Evolutionary conservation across 75 land plant species (phyloP).

Genomic region (Picea glauca): DNA sequence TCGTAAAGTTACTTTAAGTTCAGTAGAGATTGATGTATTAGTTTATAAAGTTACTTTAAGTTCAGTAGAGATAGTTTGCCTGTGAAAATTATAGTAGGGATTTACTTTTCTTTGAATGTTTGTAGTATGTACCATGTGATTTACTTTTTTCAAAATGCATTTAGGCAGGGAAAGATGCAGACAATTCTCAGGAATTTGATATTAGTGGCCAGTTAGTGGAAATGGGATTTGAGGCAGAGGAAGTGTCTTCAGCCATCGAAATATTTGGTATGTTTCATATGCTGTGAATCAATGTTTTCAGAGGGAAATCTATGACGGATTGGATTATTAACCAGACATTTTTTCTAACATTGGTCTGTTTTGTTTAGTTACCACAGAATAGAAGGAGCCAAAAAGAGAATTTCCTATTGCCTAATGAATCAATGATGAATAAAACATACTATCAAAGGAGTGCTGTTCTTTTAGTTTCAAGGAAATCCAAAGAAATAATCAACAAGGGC

Average conservation of each 20-base stretch:
- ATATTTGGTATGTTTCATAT: slow-evolving; percentile 2
- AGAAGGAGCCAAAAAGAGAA: too few species aligned
- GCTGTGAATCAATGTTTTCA: not conserved
- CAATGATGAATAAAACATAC: too few species aligned
- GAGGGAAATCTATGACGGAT: not conserved
- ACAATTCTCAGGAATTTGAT: not conserved
- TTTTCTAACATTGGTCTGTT: not conserved
- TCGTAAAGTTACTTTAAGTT: not conserved
- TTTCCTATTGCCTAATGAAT: too few species aligned
- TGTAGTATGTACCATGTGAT: not conserved
- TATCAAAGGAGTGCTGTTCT: too few species aligned
- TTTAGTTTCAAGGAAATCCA: too few species aligned
- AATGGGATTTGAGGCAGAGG: not conserved
- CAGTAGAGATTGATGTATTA: not conserved
- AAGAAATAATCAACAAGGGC: too few species aligned
- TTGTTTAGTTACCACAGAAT: not conserved
- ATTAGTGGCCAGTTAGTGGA: not conserved
- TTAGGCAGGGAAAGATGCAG: too few species aligned
- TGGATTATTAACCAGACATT: not conserved
- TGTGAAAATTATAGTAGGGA: not conserved
- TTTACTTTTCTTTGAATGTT: not conserved
- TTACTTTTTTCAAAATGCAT: not conserved
- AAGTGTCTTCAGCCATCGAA: slow-evolving; percentile 2
- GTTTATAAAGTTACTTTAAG: too few species aligned
- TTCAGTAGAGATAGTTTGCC: too few species aligned